Evolutionary conservation across 179 eudicot species (phyloP), one percentile per base, ranked within the genome.

Genomic region (Spinacia oleracea): DNA sequence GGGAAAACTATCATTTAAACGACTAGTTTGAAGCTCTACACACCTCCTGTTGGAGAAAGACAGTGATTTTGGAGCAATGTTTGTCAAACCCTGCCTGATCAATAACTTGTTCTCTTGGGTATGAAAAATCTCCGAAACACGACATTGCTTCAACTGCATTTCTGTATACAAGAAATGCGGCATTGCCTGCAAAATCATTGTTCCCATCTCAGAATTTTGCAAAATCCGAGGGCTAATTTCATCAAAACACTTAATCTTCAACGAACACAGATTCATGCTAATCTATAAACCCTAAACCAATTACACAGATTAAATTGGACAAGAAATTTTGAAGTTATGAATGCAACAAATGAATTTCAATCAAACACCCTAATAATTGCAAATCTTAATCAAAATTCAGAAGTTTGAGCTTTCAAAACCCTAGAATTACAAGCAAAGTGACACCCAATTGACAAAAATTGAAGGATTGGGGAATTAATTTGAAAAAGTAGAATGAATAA

Each of bases 11-110:
- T 34, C 29, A 29, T 12, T 25, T 2, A 23, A 35, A 23, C 11
- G 29, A 51, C 4, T 50, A 42, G 9, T 29, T 48, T 14, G 70
- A 16, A 46, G 25, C 38, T 46, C 50, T 32, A 73, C 81, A 67
- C 76, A 85, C 88, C 85, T 85, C 72, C 51, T 75, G 38, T 35
- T 31, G 32, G 71, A 80, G 48, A 80, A 80, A 56, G 58, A 58
- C 34, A 10, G 25, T 50, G 72, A 80, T 55, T 77, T 77, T 53
- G 67, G 67, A 70, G 42, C 40, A 53, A 53, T 12, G 9, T 77
- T 77, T 56, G 82, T 38, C 53, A 80, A 70, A 53, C 21, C 67
- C 46, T 29, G 77, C 25, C 51, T 74, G 27, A 43, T 40, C 18
- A 31, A 31, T 6, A 85, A 29, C 59, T 51, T 69, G 29, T 75